Evolutionary conservation across 1,284 basidiomycete genomes (phyloP), one percentile per base, ranked within the genome.

Genomic region (Farysia itapuensis): DNA sequence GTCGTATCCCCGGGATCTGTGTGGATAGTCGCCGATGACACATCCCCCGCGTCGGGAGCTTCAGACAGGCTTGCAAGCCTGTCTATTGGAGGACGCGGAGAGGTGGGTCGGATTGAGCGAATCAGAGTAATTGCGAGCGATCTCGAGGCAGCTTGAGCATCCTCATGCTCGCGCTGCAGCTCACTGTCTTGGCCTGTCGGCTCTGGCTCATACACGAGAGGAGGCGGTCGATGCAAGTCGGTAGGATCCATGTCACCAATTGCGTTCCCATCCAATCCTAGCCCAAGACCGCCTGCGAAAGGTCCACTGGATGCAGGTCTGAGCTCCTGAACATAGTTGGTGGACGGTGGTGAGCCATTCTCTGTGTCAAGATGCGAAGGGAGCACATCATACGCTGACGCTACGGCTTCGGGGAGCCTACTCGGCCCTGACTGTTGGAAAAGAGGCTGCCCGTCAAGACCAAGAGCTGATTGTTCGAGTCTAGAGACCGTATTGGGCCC

Each of bases 311-410:
- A 33, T 16, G 30, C 13, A 25, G 44, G 30, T 18, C 40, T 35
- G 4, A 64, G 44, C 14, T 66, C 34, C 15, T 46, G 26, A 51
- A 65, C 46, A 23, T 57, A 42, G 45, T 59, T 64, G 44, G 54
- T 52, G 18, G 64, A 59, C 2, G 60, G 54, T 3, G 60, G 60
- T 1, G 60, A 64, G 12, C 50, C 60, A 29, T 53, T 59, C 35
- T 35, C 34, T 16, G 38, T 28, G 13, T 44, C 54, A 24, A 51
- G 29, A 13, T 58, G 52, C 31, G 32, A 39, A 20, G 43, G 35
- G 29, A 37, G 26, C 18, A 37, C 35, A 25, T 53, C 40, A 35
- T 53, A 49, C 25, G 35, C 5, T 12, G 12, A 25, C 7, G 36
- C 9, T 11, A 19, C 9, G 9, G 31, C 11, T 11, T 33, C 31